Conservation (phyloP, 2,329 filamentous ascomycete genomes). For the Verticillium longisporum region DNA sequence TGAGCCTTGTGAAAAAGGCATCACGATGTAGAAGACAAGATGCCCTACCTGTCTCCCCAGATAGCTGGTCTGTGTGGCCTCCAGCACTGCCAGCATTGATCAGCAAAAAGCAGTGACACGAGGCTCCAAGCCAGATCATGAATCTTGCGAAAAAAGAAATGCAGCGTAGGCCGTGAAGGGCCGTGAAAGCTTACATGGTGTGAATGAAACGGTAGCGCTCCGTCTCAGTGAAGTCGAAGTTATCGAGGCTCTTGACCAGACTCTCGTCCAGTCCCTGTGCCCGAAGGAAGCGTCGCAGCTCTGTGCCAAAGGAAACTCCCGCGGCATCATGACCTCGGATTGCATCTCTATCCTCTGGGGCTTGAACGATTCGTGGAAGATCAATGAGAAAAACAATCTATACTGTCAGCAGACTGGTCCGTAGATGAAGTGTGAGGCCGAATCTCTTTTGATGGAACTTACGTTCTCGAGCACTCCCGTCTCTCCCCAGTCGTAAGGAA, state of each 20-base stretch:
- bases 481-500: conserved; percentile 86
- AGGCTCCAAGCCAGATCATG: no score
- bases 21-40: neutral
- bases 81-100: conserved; percentile 38
- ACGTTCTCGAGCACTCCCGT: conserved; percentile 80
- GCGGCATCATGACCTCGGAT: conserved; percentile 17
- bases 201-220: conserved; percentile 72
- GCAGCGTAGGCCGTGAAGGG: no score
- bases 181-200: conserved; percentile 56
- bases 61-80: conserved; percentile 41
- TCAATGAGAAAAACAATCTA: conserved; percentile 88
- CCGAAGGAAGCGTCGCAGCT: conserved; percentile 63
- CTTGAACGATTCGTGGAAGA: conserved; percentile 55
- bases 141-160: no score
- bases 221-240: conserved; percentile 78
- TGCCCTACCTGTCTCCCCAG: conserved; percentile 31
- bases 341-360: conserved; percentile 22
- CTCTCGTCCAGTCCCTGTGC: conserved; percentile 58
- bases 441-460: conserved; percentile 13
- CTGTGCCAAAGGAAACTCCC: conserved; percentile 51
- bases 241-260: conserved; percentile 60
- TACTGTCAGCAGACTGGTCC: conserved; percentile 8
- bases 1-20: conserved; percentile 1
- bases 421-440: neutral
- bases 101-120: neutral